Conservation (phyloP, 495 filamentous ascomycete genomes). For the Aspergillus biplanus region DNA sequence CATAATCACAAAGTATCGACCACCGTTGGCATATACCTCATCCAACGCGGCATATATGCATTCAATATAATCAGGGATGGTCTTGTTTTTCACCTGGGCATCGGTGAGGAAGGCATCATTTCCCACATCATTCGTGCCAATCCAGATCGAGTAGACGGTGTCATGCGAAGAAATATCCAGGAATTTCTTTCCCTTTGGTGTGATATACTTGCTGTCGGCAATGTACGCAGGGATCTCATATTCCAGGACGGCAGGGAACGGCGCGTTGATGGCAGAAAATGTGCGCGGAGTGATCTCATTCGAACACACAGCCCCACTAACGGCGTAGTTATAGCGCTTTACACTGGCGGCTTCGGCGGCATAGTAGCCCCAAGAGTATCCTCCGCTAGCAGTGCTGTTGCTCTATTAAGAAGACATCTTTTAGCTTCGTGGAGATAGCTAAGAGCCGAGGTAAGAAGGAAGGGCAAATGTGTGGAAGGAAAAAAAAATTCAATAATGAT, state of each 20-base stretch:
- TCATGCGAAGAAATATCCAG: slow-evolving; percentile 53
- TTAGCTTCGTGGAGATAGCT: neutral
- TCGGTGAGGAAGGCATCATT: slow-evolving; percentile 64
- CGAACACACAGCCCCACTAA: slow-evolving; percentile 69
- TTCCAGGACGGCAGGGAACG: slow-evolving; percentile 64
- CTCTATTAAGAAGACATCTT: slow-evolving; percentile 22
- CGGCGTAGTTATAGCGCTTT: slow-evolving; percentile 74
- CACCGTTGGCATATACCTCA: slow-evolving; percentile 63
- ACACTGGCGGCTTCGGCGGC: slow-evolving; percentile 57
- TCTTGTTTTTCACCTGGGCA: slow-evolving; percentile 58
- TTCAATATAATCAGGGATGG: slow-evolving; percentile 62
- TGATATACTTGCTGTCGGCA: slow-evolving; percentile 56
- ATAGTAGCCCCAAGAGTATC: slow-evolving; percentile 69
- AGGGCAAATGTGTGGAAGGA: neutral
- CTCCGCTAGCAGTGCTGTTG: slow-evolving; percentile 60
- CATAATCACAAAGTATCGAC: slow-evolving; percentile 68
- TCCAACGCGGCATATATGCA: slow-evolving; percentile 66
- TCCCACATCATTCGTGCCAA: slow-evolving; percentile 79
- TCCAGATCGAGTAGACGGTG: slow-evolving; percentile 75
- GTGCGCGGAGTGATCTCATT: slow-evolving; percentile 63
- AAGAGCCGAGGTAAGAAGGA: neutral
- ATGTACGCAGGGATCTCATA: slow-evolving; percentile 72
- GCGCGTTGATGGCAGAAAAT: slow-evolving; percentile 47
- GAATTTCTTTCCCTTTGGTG: slow-evolving; percentile 49
- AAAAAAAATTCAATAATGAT: neutral